These are phyloP conservation scores for Oenanthe sinensis DNA, from an alignment of 129 eudicot genomes.

Conservation along the genomic window DNA sequence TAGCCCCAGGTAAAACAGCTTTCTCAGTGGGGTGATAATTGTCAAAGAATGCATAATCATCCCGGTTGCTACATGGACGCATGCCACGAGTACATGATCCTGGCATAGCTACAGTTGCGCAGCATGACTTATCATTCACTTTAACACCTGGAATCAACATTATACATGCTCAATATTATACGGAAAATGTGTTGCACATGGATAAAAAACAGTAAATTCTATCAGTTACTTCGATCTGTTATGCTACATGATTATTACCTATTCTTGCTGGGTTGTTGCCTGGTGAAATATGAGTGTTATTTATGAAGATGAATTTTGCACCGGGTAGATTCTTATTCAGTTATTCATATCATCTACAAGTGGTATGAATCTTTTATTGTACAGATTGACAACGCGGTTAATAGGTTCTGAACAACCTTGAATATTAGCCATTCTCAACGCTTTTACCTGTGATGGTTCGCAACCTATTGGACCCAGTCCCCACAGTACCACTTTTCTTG, in stretches of 20 bases:
- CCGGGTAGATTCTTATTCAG: background rate
- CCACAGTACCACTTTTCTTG: background rate
- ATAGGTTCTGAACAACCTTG: background rate
- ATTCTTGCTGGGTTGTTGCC: background rate
- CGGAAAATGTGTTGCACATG: background rate
- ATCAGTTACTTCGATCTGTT: background rate
- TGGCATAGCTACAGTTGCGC: background rate
- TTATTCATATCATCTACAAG: background rate
- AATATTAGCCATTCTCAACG: background rate
- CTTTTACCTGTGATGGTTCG: background rate
- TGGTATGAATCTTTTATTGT: background rate
- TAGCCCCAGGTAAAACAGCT: background rate
- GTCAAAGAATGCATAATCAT: background rate
- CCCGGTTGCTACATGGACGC: background rate
- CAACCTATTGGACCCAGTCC: slow-evolving; percentile 6
- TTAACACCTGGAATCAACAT: background rate
- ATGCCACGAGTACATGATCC: background rate
- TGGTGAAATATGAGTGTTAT: background rate
- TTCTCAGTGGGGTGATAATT: background rate
- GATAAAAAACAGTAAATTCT: background rate
- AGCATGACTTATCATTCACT: background rate
- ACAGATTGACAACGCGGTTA: background rate
- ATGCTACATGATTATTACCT: background rate
- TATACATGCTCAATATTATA: background rate
- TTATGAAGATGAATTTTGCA: background rate